phyloP scores from a whole-genome alignment of 345 rosid species.

The Trapa incisa region DNA sequence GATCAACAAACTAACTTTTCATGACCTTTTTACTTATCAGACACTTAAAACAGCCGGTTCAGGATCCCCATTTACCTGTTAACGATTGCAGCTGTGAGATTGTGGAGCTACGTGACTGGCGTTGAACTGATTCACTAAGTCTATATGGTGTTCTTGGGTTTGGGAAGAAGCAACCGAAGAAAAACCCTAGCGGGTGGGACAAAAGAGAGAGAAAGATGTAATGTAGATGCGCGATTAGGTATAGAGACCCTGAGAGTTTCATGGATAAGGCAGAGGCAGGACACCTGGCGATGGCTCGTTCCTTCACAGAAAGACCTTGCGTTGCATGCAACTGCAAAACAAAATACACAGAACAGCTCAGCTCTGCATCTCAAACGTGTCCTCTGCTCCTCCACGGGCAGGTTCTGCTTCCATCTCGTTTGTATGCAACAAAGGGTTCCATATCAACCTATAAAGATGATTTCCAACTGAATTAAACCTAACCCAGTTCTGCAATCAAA shows the following conservation, averaged over 20 bases:
- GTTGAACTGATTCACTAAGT: neutral
- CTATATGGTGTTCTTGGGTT: too few relatives aligned
- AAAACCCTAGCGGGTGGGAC: slow-evolving; percentile 3
- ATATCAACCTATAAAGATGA: too few relatives aligned
- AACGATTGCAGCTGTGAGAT: too few relatives aligned
- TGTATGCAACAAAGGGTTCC: too few relatives aligned
- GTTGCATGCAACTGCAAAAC: neutral
- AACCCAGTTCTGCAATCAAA: too few relatives aligned
- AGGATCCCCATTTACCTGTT: neutral
- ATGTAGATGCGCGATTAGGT: slow-evolving; percentile 2
- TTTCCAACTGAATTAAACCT: too few relatives aligned
- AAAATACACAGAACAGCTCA: neutral
- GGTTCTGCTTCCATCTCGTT: too few relatives aligned
- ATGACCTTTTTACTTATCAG: neutral
- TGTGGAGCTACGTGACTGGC: neutral
- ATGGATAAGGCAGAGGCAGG: neutral
- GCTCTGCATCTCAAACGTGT: too few relatives aligned
- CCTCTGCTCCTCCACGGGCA: too few relatives aligned
- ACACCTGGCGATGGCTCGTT: slow-evolving; percentile 1
- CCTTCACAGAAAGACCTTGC: neutral
- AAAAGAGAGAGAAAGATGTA: neutral
- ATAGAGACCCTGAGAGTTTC: slow-evolving; percentile 1
- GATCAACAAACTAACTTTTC: too few relatives aligned
- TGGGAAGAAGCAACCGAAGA: neutral
- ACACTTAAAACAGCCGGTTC: neutral